phyloP scores from a whole-genome alignment of 2,329 filamentous ascomycete genomes.

The Coleophoma eucalyptorum region DNA sequence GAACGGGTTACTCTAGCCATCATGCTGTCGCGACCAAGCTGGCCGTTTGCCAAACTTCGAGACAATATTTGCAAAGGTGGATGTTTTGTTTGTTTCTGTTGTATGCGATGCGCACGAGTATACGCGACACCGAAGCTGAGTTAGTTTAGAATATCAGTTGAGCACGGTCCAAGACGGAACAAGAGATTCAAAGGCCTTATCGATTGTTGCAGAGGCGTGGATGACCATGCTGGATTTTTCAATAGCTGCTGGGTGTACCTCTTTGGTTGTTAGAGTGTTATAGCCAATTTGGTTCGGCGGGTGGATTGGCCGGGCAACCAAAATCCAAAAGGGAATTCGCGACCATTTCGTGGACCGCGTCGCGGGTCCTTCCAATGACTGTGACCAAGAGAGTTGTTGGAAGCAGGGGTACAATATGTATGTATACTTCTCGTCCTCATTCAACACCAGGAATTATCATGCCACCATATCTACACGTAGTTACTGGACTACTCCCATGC shows the following conservation, averaged over 20 bases:
- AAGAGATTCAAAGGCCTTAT: constrained; percentile 18
- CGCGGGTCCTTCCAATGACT: not conserved
- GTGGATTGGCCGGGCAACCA: not conserved
- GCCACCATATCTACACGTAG: too few relatives aligned
- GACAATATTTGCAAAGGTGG: not conserved
- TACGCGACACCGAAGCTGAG: too few relatives aligned
- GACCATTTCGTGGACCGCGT: not conserved
- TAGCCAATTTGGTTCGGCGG: not conserved
- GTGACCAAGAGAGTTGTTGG: too few relatives aligned
- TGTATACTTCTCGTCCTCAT: too few relatives aligned
- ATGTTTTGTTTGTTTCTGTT: not conserved
- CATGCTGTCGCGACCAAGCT: constrained; percentile 6
- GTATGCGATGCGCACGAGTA: too few relatives aligned
- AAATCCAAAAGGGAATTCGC: not conserved
- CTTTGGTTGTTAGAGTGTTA: not conserved
- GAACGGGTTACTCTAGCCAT: constrained; percentile 28
- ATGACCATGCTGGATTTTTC: constrained; percentile 12
- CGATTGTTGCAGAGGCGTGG: constrained; percentile 15
- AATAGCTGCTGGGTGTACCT: constrained; percentile 5
- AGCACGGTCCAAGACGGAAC: too few relatives aligned
- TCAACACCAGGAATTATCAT: too few relatives aligned
- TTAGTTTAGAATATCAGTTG: too few relatives aligned
- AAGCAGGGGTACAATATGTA: too few relatives aligned
- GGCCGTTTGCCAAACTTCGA: not conserved
- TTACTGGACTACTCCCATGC: too few relatives aligned